These are phyloP conservation scores for Apiotrichum mycotoxinovorans DNA, from an alignment of 1,284 basidiomycete species.

Conservation along the genomic window DNA sequence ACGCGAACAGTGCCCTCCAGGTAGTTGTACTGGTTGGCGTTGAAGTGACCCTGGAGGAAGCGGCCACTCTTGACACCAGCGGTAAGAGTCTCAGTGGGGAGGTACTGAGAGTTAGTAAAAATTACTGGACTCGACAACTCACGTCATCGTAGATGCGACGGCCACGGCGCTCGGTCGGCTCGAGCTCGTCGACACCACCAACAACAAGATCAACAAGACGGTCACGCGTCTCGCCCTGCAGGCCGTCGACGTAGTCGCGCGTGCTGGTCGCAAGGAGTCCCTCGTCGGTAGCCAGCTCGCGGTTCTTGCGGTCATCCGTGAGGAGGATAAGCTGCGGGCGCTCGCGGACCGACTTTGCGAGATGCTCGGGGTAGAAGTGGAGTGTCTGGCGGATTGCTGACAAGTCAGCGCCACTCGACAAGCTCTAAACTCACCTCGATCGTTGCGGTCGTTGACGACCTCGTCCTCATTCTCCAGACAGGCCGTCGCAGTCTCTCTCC, in stretches of 20 bases:
- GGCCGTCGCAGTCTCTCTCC: constrained; percentile 56
- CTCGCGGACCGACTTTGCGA: constrained; percentile 57
- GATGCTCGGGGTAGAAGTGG: constrained; percentile 76
- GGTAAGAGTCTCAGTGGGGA: constrained; percentile 66
- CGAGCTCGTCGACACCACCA: constrained; percentile 57
- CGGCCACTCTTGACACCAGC: constrained; percentile 83
- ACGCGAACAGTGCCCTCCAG: constrained; percentile 85
- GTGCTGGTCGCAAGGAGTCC: constrained; percentile 65
- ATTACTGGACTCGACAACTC: constrained; percentile 23
- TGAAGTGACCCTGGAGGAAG: constrained; percentile 89
- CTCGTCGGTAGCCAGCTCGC: constrained; percentile 67
- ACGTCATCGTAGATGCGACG: constrained; percentile 75
- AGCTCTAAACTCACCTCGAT: constrained; percentile 61
- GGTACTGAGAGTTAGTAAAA: constrained; percentile 61
- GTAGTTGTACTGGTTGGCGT: constrained; percentile 93
- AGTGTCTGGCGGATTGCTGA: constrained; percentile 78
- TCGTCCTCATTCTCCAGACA: constrained; percentile 26
- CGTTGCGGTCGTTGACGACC: constrained; percentile 82
- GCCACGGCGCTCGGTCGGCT: constrained; percentile 43
- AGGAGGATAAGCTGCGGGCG: constrained; percentile 70
- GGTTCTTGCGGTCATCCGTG: constrained; percentile 85
- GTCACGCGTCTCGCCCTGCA: constrained; percentile 55
- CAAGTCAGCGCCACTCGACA: neutral
- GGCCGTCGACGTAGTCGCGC: constrained; percentile 72
- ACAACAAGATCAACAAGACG: constrained; percentile 77